Evolutionary conservation across 805 yeast species (phyloP), one percentile per base, ranked within the genome.

Genomic region (Maudiozyma turicensis): DNA sequence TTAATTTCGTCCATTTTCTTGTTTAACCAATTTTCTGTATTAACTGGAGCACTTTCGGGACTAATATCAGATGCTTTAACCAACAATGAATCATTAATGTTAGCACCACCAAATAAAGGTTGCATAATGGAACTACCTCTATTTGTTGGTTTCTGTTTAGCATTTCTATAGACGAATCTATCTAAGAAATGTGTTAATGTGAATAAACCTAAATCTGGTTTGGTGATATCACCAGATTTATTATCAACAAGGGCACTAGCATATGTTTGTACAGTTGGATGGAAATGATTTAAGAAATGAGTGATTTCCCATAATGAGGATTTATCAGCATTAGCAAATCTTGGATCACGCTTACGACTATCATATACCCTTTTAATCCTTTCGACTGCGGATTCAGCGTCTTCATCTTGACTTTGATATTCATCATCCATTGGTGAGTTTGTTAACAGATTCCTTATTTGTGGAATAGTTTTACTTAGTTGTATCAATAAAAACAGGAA

Each of bases 71-170:
- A 77, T n/a, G 87, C 79, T 58, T 73, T 81, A 10, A 85, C 86
- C 55, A 85, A 72, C 47, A 84, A 68, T 5, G 82, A 71, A 8
- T 85, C 86, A 20, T 86, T 82, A 53, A 83, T 85, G 38, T 55
- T 58, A 6, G 66, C 56, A 1, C 81, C 75, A 54, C 96, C 97
- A 43, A 95, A 89, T 55, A 93, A 73, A 46, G 99, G 98, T 73
- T 93, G 99, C 98, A 93, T 93, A 63, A 93, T 90, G 42, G 97
- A 88, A 4, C 84, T 73, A 60, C 98, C 98, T 64, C 85, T 82
- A n/a, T 82, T 70, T 34, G 72, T 65, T 15, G 81, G 73, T 66
- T 84, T 86, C 58, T 80, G 84, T 70, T 87, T 88, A 44, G 96
- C 87, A 65, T 89, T 88, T 69, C 87, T 84, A 72, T 93, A 93